phyloP scores from a whole-genome alignment of 1,284 basidiomycete species.

The Cryptococcus sp. region DNA sequence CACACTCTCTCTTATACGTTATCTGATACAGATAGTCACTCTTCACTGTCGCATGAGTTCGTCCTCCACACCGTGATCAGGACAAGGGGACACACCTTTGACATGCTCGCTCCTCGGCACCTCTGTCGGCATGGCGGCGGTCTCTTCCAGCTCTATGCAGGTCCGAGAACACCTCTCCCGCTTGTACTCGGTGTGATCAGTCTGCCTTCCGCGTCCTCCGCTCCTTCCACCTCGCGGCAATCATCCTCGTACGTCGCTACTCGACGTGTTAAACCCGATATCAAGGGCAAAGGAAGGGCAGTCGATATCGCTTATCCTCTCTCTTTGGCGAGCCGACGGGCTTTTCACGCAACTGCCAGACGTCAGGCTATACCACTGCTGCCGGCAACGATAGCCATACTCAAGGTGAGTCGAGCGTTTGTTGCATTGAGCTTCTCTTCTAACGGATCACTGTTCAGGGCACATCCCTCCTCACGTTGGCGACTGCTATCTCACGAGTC shows the following conservation, averaged over 20 bases:
- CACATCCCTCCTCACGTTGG: constrained; percentile 51
- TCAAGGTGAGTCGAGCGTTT: constrained; percentile 40
- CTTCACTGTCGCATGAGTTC: no score
- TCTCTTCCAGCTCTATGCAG: no score
- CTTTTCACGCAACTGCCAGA: constrained; percentile 44
- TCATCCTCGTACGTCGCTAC: background rate
- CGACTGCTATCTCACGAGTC: constrained; percentile 45
- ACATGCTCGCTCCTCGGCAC: no score
- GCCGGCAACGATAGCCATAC: constrained; percentile 39
- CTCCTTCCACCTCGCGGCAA: constrained; percentile 10
- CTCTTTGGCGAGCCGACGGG: constrained; percentile 3
- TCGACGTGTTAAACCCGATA: background rate
- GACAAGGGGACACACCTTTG: no score
- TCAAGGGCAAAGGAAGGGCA: constrained; percentile 14
- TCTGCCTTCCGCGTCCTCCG: background rate
- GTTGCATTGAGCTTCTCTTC: background rate
- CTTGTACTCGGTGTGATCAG: background rate
- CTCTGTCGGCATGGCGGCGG: no score
- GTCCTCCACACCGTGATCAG: no score
- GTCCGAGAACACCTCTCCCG: no score
- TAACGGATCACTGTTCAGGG: constrained; percentile 46
- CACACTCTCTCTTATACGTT: no score
- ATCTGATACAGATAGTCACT: no score
- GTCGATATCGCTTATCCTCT: background rate
- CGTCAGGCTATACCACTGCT: constrained; percentile 48